Evolutionary conservation across 225 moss, liverwort and hornwort species (phyloP).

Genomic region (Pseudisothecium myosuroides): DNA sequence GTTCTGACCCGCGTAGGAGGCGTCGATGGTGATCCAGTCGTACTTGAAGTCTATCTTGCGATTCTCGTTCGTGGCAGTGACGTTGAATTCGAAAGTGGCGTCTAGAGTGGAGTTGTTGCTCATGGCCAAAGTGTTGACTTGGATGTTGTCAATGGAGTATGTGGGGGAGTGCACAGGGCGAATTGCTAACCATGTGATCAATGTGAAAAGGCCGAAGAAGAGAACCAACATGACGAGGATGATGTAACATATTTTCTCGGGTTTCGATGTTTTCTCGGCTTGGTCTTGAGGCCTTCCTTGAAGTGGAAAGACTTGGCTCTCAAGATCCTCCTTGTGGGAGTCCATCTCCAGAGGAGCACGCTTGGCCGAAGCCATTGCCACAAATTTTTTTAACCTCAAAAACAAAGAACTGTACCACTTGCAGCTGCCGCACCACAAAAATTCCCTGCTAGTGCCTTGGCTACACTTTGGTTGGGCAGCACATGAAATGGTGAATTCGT

Average conservation of each 20-base stretch:
- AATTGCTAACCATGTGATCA: not conserved
- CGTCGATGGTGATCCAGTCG: not conserved
- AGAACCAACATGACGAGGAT: not conserved
- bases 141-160: not conserved
- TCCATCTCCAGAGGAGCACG: not conserved
- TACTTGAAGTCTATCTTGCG: not conserved
- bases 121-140: not conserved
- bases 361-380: not conserved
- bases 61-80: constrained; percentile 28
- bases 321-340: not conserved
- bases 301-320: not conserved
- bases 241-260: not conserved
- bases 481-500: not conserved
- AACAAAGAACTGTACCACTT: not conserved
- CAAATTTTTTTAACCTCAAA: not conserved
- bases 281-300: not conserved
- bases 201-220: not conserved
- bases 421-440: too few species aligned
- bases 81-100: constrained; percentile 6
- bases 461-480: too few species aligned
- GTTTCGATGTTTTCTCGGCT: not conserved
- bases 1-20: not conserved
- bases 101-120: not conserved
- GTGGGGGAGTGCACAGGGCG: not conserved
- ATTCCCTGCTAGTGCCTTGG: not conserved